Evolutionary conservation across 768 basidiomycete genomes (phyloP).

Genomic region (Bullera alba): DNA sequence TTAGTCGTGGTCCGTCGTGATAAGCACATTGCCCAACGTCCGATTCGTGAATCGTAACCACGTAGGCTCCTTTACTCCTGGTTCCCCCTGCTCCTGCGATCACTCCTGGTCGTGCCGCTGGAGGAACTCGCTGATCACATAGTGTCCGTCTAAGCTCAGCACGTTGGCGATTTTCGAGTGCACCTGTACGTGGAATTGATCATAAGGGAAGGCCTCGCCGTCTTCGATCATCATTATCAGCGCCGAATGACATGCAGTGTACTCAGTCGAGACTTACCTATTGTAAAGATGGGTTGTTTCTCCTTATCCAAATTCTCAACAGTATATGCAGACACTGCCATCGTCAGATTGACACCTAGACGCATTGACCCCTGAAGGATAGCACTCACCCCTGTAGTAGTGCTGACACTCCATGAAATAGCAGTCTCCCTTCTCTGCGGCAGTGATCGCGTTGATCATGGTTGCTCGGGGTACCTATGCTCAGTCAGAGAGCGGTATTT

Average conservation of each 20-base stretch:
- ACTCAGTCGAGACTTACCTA: conserved; percentile 36
- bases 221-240: conserved; percentile 12
- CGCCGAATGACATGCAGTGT: not conserved
- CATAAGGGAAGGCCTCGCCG: conserved; percentile 39
- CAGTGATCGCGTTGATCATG: conserved; percentile 34
- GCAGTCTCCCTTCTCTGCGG: conserved; percentile 37
- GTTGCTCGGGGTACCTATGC: conserved; percentile 26
- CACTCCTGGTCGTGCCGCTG: conserved; percentile 22
- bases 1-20: too few species aligned
- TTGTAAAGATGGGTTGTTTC: conserved; percentile 27
- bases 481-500: not conserved
- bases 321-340: conserved; percentile 35
- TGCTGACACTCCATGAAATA: conserved; percentile 43
- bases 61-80: too few species aligned
- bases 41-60: too few species aligned
- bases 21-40: too few species aligned
- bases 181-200: conserved; percentile 38
- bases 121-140: conserved; percentile 33
- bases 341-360: not conserved
- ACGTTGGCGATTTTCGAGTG: conserved; percentile 36
- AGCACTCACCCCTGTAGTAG: conserved; percentile 38
- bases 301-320: conserved; percentile 34
- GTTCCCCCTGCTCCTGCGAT: too few species aligned
- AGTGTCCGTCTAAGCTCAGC: conserved; percentile 32
- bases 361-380: not conserved